Percentiles rank a stretch among this genome's conserved stretches.
Evolutionary conservation across 352 stramenopile genomes (phyloP).

Genomic region (Blastocystis sp.): DNA sequence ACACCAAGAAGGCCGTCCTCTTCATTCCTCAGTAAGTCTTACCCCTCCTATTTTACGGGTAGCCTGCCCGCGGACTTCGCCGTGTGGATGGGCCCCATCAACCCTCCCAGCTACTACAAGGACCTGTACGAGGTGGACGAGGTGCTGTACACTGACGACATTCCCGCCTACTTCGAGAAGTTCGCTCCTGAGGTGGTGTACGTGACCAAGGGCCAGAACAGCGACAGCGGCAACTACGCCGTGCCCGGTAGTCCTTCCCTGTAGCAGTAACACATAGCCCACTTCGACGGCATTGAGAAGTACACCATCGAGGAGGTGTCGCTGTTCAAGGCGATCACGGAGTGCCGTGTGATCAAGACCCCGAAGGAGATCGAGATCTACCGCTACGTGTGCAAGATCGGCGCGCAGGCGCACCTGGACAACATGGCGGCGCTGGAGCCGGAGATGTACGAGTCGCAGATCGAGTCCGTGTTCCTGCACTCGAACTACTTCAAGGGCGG

Average conservation of each 20-base stretch:
- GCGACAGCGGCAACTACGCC: slow-evolving; percentile 70
- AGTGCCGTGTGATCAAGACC: slow-evolving; percentile 85
- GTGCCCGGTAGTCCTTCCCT: slow-evolving; percentile 10
- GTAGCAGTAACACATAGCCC: background rate
- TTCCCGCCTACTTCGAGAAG: slow-evolving; percentile 77
- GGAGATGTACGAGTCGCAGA: slow-evolving; percentile 90
- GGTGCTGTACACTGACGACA: slow-evolving; percentile 79
- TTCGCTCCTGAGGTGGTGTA: slow-evolving; percentile 76
- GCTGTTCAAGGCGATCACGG: slow-evolving; percentile 81
- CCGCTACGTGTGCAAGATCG: slow-evolving; percentile 82
- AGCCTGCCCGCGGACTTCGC: slow-evolving; percentile 84
- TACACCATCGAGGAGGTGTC: slow-evolving; percentile 75
- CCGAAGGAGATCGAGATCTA: slow-evolving; percentile 87
- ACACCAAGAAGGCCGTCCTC: slow-evolving; percentile 79
- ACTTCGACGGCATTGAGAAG: slow-evolving; percentile 78
- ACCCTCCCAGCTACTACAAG: slow-evolving; percentile 81
- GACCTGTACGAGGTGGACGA: slow-evolving; percentile 86
- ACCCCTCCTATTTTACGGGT: slow-evolving; percentile 75
- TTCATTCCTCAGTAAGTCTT: slow-evolving; percentile 74
- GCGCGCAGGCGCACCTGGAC: slow-evolving; percentile 82
- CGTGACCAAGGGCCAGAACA: slow-evolving; percentile 77
- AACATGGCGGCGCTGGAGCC: slow-evolving; percentile 83
- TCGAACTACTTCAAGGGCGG: slow-evolving; percentile 89
- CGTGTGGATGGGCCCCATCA: slow-evolving; percentile 89
- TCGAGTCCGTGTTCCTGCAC: slow-evolving; percentile 89